These are phyloP conservation scores for Arabidopsis hybrid DNA, from an alignment of 441 rosid genomes.

Conservation along the genomic window DNA sequence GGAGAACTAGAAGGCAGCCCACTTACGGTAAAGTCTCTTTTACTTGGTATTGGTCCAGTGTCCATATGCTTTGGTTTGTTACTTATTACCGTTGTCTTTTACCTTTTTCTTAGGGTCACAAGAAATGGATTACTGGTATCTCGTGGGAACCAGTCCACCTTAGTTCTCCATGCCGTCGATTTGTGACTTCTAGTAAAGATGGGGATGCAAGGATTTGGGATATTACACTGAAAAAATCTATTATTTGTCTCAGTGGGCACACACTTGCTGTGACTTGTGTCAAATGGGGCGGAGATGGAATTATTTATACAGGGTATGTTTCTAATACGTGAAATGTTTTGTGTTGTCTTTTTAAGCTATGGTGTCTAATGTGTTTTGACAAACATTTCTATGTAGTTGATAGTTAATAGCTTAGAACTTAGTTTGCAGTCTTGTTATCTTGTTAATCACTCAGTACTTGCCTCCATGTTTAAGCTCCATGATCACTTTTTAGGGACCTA, in stretches of 20 bases:
- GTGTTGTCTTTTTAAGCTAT: not conserved
- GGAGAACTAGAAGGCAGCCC: conserved; percentile 86
- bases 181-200: conserved; percentile 98
- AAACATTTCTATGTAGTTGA: too few species aligned
- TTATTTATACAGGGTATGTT: conserved; percentile 88
- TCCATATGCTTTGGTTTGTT: conserved; percentile 3
- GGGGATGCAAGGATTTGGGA: conserved; percentile 99
- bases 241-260: conserved; percentile 87
- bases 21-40: conserved; percentile 58
- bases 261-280: conserved; percentile 98
- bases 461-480: not conserved
- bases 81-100: conserved; percentile 23
- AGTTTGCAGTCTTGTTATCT: conserved; percentile 1
- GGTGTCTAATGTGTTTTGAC: not conserved
- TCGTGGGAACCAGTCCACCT: conserved; percentile 98
- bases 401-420: not conserved
- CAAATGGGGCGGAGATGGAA: conserved; percentile 99
- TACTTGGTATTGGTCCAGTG: conserved; percentile 6
- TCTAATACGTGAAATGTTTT: conserved; percentile 14
- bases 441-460: not conserved
- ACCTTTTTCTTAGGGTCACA: conserved; percentile 77
- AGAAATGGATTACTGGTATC: conserved; percentile 98
- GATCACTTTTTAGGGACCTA: not conserved
- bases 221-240: conserved; percentile 65
- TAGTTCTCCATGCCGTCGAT: conserved; percentile 91